Evolutionary conservation across 495 filamentous ascomycete genomes (phyloP), one percentile per base, ranked within the genome.

Genomic region (Barbatosphaeria neglecta): DNA sequence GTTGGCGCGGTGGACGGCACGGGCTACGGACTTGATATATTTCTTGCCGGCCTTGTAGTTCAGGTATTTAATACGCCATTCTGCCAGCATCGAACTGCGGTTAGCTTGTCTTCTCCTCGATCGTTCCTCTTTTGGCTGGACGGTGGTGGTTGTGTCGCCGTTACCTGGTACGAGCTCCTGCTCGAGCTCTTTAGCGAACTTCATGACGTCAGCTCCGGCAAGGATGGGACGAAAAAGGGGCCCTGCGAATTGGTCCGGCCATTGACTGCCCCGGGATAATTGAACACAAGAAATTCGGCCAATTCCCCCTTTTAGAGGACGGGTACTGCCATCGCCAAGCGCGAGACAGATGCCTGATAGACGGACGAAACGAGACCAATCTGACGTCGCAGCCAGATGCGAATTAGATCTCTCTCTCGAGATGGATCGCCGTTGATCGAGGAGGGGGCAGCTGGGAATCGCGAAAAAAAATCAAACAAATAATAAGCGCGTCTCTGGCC

Each of bases 31-130:
- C 61, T 92, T 95, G 62, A 95, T 70, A 61, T 86, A 83, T 67
- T 95, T 94, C 64, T 95, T 95, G 23, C 86, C 89, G 39, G 80
- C 83, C 74, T 88, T 93, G 70, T 95, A 95, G 66, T 95, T 80
- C 47, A 95, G 73, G 65, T 95, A 95, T 63, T 94, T 93, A 51
- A 77, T 79, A 53, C 83, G 77, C 89, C 89, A 95, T 75, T 95
- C 89, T 69, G 49, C 19, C 43, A 44, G n/a, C 22, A 7, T 37
- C 43, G 15, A 37, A 4, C 4, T 6, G 17, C n/a, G n/a, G 50
- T 22, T 45, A 27, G 40, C 19, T 42, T 3, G 1, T n/a, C 1
- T 4, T 6, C 24, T 25, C 4, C 4, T 25, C 24, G 4, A 9
- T 4, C 24, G 24, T 25, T 9, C 13, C 13, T n/a, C 13, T 11